Percentiles rank a stretch among this genome's conserved stretches.
Evolutionary conservation across 2,329 filamentous ascomycete species (phyloP).

Genomic region (Scedosporium boydii): DNA sequence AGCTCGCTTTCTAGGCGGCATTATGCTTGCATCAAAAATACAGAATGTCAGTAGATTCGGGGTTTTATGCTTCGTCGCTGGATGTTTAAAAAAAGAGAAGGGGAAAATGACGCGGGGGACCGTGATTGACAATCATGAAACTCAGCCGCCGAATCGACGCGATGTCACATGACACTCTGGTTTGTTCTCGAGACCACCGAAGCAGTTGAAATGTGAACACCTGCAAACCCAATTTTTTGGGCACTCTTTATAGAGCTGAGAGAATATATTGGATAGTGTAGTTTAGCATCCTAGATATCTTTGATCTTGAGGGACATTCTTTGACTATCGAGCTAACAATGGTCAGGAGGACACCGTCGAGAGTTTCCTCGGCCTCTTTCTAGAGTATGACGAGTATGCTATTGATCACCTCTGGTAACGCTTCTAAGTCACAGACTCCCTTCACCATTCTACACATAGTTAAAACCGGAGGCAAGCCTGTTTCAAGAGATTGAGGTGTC

Average conservation of each 20-base stretch:
- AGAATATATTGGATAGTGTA: too few species aligned
- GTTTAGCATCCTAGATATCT: too few species aligned
- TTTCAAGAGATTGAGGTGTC: too few species aligned
- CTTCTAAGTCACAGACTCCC: too few species aligned
- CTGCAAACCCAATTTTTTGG: too few species aligned
- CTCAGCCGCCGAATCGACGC: neutral
- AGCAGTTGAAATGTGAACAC: neutral
- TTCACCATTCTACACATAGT: neutral
- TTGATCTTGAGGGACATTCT: too few species aligned
- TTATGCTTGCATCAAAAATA: neutral
- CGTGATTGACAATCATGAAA: neutral
- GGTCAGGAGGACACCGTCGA: too few species aligned
- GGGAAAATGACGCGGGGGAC: constrained; percentile 1
- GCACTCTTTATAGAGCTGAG: too few species aligned
- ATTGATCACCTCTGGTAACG: too few species aligned
- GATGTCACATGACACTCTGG: constrained; percentile 3
- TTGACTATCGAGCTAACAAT: too few species aligned
- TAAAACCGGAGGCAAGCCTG: neutral
- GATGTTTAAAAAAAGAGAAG: neutral
- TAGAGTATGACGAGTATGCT: too few species aligned
- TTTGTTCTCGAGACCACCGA: neutral
- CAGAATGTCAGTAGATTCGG: neutral
- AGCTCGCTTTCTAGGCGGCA: constrained; percentile 6
- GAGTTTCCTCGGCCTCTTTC: too few species aligned
- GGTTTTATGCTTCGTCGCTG: neutral